A percentile compares a stretch with the other conserved stretches of the same genome.
Conservation (phyloP, 495 filamentous ascomycete genomes). For the Usnea hakonensis region DNA sequence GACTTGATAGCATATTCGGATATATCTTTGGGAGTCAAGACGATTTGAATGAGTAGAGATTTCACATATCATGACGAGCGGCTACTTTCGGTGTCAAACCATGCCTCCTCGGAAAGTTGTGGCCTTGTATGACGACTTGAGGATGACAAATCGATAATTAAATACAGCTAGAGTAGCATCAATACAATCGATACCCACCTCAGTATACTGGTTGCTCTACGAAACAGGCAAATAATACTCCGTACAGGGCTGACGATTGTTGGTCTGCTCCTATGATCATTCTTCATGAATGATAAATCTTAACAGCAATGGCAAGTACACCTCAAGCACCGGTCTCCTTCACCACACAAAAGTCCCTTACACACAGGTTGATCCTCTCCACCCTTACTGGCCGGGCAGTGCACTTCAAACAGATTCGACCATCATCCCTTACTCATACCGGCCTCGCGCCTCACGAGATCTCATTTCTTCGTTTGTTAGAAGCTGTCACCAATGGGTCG, state of each 20-base stretch:
- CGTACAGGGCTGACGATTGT: no score
- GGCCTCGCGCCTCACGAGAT: slow-evolving; percentile 89
- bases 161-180: background rate
- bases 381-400: slow-evolving; percentile 85
- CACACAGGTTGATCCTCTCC: slow-evolving; percentile 77
- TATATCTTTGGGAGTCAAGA: background rate
- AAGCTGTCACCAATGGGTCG: slow-evolving; percentile 90
- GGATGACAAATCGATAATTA: background rate
- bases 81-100: background rate
- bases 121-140: background rate
- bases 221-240: no score
- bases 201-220: no score
- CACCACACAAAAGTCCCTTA: slow-evolving; percentile 72
- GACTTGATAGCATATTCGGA: slow-evolving; percentile 38
- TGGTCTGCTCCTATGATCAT: background rate
- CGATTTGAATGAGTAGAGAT: background rate
- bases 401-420: slow-evolving; percentile 87
- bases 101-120: background rate
- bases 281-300: background rate
- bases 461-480: slow-evolving; percentile 90
- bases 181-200: no score
- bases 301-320: slow-evolving; percentile 38
- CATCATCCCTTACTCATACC: slow-evolving; percentile 71
- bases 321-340: slow-evolving; percentile 54
- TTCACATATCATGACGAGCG: background rate